Evolutionary conservation across 2,329 filamentous ascomycete genomes (phyloP), one percentile per base, ranked within the genome.

Genomic region (Magnaporthiopsis incrustans): DNA sequence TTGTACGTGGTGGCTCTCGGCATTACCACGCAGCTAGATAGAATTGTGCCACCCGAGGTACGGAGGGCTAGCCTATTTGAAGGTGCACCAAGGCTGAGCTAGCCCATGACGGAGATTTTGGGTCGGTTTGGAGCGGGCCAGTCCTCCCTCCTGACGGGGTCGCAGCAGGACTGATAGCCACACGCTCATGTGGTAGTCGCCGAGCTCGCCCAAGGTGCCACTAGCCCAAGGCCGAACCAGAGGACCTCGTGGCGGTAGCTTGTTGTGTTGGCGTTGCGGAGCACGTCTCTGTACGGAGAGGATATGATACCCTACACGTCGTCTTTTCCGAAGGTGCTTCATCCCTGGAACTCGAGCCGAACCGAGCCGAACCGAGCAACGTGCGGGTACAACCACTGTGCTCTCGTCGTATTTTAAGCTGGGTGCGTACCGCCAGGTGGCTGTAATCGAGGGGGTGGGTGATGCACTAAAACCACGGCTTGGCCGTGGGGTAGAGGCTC

Each of bases 181-280:
- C 12, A 12, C 11, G 11, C 33, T 14, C 33, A 35, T 35, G 11
- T 35, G 33, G 61, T 57, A 67, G 38, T 32, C 50, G 72, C 73
- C n/a, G 73, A 73, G 44, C 73, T 70, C 38, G 73, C 69, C 57
- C 68, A 68, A 66, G 73, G 78, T 32, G 71, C 76, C 64, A 57
- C 67, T 67, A 59, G 65, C 26, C 67, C 57, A 1, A 62, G 57
- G 25, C 66, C 66, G 5, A 67, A 61, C 64, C 67, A 67, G 65
- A 64, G 60, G 58, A 33, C 67, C 30, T 64, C 57, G 64, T 59
- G 32, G 15, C 61, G 53, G 38, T 67, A 63, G 63, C 65, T 66
- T 44, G 68, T 68, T 18, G 59, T 38, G n/a, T 66, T 66, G 38
- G 57, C 57, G 26, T 65, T 66, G 63, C 68, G 69, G 12, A 66